phyloP scores from a whole-genome alignment of 345 rosid genomes.

The Geranium brycei region DNA sequence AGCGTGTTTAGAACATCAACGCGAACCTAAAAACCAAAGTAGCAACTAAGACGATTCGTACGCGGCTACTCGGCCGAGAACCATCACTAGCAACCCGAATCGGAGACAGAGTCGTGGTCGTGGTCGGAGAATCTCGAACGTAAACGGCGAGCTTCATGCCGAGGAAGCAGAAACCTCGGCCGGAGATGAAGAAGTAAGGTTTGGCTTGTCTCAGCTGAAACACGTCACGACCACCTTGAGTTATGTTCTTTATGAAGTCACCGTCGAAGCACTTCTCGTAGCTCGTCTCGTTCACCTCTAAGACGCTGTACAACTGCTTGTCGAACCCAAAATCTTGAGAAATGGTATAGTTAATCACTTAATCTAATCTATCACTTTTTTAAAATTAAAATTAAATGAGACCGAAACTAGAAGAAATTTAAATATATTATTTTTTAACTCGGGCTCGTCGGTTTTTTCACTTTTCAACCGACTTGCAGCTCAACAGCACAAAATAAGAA shows the following conservation, averaged over 20 bases:
- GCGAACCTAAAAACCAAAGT: too few relatives aligned
- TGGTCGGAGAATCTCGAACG: constrained; percentile 11
- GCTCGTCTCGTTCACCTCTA: constrained; percentile 55
- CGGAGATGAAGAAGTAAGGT: constrained; percentile 38
- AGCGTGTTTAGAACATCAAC: too few relatives aligned
- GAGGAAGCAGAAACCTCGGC: constrained; percentile 47
- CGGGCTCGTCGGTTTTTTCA: too few relatives aligned
- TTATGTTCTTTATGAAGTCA: constrained; percentile 34
- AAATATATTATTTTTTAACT: too few relatives aligned
- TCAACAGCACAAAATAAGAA: too few relatives aligned
- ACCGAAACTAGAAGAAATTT: too few relatives aligned
- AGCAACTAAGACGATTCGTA: too few relatives aligned
- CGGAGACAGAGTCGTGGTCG: not conserved
- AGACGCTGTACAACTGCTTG: constrained; percentile 35
- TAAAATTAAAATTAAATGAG: not conserved
- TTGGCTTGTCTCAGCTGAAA: constrained; percentile 30
- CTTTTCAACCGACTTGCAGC: too few relatives aligned
- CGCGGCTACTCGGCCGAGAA: too few relatives aligned
- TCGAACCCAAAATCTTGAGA: constrained; percentile 27
- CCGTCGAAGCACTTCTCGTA: constrained; percentile 34
- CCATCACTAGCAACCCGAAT: too few relatives aligned
- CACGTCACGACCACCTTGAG: constrained; percentile 51
- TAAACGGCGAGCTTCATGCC: constrained; percentile 41
- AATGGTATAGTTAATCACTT: not conserved
- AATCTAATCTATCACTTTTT: not conserved